phyloP scores from a whole-genome alignment of 202 grass and related monocot species.

The Miscanthus sacchariflorus region DNA sequence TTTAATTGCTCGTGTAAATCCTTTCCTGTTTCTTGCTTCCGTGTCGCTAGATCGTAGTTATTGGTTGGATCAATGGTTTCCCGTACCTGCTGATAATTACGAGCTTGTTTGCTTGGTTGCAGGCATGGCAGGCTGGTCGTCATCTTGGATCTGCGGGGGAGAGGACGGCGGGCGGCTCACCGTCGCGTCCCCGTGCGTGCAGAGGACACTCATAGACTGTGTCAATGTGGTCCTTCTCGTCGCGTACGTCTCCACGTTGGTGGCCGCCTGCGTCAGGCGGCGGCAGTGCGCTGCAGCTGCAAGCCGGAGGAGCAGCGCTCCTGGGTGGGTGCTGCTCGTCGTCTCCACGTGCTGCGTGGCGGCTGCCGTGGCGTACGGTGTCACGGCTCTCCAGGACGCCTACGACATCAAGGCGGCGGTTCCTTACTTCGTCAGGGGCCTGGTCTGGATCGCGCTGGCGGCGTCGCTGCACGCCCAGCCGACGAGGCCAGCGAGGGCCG shows the following conservation, averaged over 20 bases:
- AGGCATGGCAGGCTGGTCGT: conserved; percentile 53
- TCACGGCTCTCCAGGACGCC: conserved; percentile 33
- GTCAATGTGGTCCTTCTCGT: conserved; percentile 60
- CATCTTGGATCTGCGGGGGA: conserved; percentile 46
- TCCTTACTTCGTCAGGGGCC: conserved; percentile 48
- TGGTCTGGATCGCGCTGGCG: conserved; percentile 65
- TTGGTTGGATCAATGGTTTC: background rate
- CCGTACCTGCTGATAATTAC: background rate
- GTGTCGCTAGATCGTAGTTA: background rate
- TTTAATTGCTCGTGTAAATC: conserved; percentile 20
- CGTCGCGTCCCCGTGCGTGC: conserved; percentile 64
- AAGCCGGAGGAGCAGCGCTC: background rate
- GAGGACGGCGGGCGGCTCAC: conserved; percentile 34
- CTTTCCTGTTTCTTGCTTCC: background rate
- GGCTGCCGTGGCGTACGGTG: conserved; percentile 47
- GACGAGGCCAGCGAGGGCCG: conserved; percentile 35
- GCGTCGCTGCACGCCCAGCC: conserved; percentile 65
- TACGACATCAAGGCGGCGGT: background rate
- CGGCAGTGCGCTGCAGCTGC: background rate
- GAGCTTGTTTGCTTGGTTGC: background rate
- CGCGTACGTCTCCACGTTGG: conserved; percentile 46
- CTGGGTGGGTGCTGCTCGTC: conserved; percentile 42
- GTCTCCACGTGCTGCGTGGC: conserved; percentile 60
- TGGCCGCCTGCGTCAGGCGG: conserved; percentile 41
- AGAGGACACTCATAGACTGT: conserved; percentile 71